Conservation (phyloP, 495 filamentous ascomycete genomes). For the Neurospora intermedia region DNA sequence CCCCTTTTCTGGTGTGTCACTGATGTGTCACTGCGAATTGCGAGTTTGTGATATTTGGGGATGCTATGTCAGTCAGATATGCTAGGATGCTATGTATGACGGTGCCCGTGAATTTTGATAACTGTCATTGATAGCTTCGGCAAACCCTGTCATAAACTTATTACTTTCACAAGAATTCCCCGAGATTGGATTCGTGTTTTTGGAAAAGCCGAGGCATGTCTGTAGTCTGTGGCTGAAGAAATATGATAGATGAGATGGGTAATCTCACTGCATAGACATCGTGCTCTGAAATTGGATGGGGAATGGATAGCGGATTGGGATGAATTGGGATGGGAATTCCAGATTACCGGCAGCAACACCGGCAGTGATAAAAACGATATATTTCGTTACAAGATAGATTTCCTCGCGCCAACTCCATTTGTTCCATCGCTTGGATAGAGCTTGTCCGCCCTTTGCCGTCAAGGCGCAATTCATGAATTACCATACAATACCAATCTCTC, state of each 20-base stretch:
- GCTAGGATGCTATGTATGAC: neutral
- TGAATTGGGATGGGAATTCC: neutral
- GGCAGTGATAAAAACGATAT: neutral
- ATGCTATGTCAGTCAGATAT: neutral
- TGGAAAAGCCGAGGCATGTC: neutral
- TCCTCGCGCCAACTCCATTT: neutral
- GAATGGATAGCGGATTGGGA: neutral
- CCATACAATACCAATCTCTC: neutral
- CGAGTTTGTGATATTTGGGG: neutral
- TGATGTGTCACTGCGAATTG: neutral
- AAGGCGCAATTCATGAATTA: too few relatives aligned
- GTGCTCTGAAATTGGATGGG: neutral
- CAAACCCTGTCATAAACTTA: neutral
- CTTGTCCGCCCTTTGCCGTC: neutral
- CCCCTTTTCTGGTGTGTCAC: neutral
- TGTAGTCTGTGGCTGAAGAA: neutral
- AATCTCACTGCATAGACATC: neutral
- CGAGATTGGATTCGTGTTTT: neutral
- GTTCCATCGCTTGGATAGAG: neutral
- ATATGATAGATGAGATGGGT: neutral
- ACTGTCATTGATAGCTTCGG: neutral
- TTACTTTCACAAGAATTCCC: neutral
- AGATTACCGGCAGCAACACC: neutral
- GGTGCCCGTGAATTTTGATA: neutral
- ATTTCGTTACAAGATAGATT: neutral